Base-by-base conservation (phyloP, 768 basidiomycete species). In the Boletellus emodensis region DNA sequence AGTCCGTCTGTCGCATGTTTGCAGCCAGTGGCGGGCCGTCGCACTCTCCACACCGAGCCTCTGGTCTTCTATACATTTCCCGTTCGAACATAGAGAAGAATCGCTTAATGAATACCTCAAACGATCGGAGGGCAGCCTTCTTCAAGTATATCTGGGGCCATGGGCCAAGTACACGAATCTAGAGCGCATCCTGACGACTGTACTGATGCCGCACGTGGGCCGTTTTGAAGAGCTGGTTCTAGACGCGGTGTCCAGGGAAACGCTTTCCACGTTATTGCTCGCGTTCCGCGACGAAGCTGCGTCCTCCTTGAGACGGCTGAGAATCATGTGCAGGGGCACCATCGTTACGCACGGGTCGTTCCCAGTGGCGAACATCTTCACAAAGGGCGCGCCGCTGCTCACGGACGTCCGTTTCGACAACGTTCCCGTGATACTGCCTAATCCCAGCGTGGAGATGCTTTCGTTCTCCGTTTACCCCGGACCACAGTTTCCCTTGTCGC, bases 401-500 rank as follows among this genome's bases (percentile, higher is more conserved):
- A 46, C 60, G 24, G 67, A 69, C 15, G 56, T 71, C 41, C 71
- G 64, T 30, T 51, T 71, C 12, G 71, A 72, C 54, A 58, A 60
- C 10, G 35, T 71, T 8, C 61, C 65, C 39, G 41, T 69, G 26
- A 48, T 60, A 39, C 49, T 63, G 9, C 63, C 67, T 28, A 54
- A 48, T 18, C 47, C 60, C 12, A n/a, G 39, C 26, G 40, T 44
- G 11, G 66, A 59, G 45, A 55, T 49, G 10, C 61, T 71, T 17
- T 69, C 70, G 36, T 59, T 71, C 24, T 71, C 68, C 30, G 59
- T 62, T 26, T 67, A 61, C 51, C 67, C 66, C 9, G 72, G 67
- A 20, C 60, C 64, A 11, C 64, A 66, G 39, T 67, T 68, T 36
- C 58, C 66, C 10, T 55, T 66, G 49, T 46, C 62, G 14, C 61